Conservation (phyloP, 2,329 filamentous ascomycete species). For the Pseudonectria buxi region DNA sequence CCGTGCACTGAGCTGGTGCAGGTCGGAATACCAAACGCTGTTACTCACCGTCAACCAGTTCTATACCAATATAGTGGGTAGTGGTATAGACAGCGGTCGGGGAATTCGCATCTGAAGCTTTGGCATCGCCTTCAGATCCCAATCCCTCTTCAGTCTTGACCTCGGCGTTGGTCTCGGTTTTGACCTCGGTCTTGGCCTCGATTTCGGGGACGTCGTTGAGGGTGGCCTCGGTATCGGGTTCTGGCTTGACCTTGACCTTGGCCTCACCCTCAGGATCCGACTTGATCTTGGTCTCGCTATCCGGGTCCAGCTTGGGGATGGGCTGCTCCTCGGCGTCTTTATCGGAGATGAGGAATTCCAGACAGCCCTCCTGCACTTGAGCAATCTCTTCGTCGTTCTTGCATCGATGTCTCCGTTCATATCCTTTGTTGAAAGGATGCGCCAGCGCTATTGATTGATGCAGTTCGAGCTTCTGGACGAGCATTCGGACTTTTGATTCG, state of each 20-base stretch:
- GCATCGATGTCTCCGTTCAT: conserved; percentile 73
- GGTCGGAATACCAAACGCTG: not conserved
- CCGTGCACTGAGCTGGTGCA: not conserved
- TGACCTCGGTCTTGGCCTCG: conserved; percentile 28
- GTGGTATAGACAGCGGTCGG: conserved; percentile 65
- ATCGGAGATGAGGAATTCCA: conserved; percentile 38
- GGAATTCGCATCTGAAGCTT: conserved; percentile 5
- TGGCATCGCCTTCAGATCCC: conserved; percentile 7
- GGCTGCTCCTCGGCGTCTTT: conserved; percentile 34
- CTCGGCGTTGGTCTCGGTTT: conserved; percentile 25
- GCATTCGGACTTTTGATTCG: conserved; percentile 82
- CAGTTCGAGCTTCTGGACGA: conserved; percentile 76
- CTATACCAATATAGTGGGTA: conserved; percentile 89
- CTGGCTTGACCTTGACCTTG: too few relatives aligned
- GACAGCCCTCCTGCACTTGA: conserved; percentile 47
- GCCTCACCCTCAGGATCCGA: too few relatives aligned
- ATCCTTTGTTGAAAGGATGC: conserved; percentile 88
- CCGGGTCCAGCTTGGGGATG: conserved; percentile 30
- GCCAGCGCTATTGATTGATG: conserved; percentile 75
- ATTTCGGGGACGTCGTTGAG: too few relatives aligned
- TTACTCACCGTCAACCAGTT: conserved; percentile 64
- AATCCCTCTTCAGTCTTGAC: conserved; percentile 7
- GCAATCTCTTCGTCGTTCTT: conserved; percentile 45
- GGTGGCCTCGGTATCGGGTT: too few relatives aligned
- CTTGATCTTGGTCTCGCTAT: conserved; percentile 26